Percentiles rank a stretch among this genome's conserved stretches.
phyloP scores from a whole-genome alignment of 768 basidiomycete species.

The Sarcomyxa edulis region DNA sequence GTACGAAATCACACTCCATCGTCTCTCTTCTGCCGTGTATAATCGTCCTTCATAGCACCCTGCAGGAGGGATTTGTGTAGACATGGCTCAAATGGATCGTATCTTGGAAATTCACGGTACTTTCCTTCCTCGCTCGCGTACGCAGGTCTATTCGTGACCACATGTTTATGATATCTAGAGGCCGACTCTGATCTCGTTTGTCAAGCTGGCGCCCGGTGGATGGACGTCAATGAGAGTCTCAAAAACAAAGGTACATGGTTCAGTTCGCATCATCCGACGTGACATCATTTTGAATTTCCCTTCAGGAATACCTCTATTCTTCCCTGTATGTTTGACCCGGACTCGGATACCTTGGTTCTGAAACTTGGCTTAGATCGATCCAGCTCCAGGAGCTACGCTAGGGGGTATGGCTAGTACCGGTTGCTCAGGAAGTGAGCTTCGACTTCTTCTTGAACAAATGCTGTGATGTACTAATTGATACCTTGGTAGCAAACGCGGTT shows the following conservation, averaged over 20 bases:
- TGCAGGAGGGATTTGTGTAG: constrained; percentile 71
- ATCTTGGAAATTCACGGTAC: constrained; percentile 71
- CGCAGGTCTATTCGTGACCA: constrained; percentile 13
- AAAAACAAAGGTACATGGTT: constrained; percentile 50
- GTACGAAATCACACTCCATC: constrained; percentile 40
- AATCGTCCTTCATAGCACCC: constrained; percentile 22
- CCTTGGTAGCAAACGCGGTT: constrained; percentile 63
- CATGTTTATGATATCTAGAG: constrained; percentile 39
- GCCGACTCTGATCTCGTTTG: constrained; percentile 70
- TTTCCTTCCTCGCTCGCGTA: constrained; percentile 8
- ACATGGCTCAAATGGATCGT: constrained; percentile 73
- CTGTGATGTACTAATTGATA: no score
- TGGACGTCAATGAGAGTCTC: constrained; percentile 68
- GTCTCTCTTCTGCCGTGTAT: not conserved
- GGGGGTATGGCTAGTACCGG: constrained; percentile 89
- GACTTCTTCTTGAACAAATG: no score
- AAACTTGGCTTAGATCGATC: no score
- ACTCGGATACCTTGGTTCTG: not conserved
- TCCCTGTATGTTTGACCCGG: constrained; percentile 78
- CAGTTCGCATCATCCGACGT: not conserved
- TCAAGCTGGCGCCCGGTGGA: constrained; percentile 76
- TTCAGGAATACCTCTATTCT: constrained; percentile 72
- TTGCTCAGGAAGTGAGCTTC: constrained; percentile 71
- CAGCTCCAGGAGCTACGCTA: not conserved
- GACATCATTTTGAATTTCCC: not conserved